Evolutionary conservation across 202 grass and related monocot genomes (phyloP).

Genomic region (Hordeum pubiflorum): DNA sequence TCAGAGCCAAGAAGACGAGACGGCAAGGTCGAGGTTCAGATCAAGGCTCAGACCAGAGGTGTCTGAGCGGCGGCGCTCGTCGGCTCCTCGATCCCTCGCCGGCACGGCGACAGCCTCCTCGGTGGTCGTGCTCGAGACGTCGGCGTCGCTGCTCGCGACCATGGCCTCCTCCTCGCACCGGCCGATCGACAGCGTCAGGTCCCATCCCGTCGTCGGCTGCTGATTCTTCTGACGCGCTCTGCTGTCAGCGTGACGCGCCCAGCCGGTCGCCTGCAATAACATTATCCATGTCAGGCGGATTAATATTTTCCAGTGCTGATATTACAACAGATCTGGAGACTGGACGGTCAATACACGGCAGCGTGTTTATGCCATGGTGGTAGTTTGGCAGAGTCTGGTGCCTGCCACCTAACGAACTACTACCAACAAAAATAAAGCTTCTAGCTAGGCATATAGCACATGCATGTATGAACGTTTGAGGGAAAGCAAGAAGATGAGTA

Average conservation of each 20-base stretch:
- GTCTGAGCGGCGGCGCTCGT: neutral
- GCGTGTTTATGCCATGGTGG: neutral
- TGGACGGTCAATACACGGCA: conserved; percentile 28
- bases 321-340: no score
- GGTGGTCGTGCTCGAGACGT: conserved; percentile 39
- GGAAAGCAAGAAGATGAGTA: neutral
- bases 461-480: neutral
- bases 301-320: conserved; percentile 1
- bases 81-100: neutral
- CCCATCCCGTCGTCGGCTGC: neutral
- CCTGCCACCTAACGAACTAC: conserved; percentile 26
- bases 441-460: neutral
- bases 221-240: neutral
- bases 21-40: conserved; percentile 53
- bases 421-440: conserved; percentile 4
- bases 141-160: conserved; percentile 17
- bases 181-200: conserved; percentile 44
- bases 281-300: neutral
- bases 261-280: conserved; percentile 1
- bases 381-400: conserved; percentile 18
- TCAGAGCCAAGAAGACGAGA: conserved; percentile 57
- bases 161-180: conserved; percentile 15
- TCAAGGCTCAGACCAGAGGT: neutral
- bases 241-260: neutral
- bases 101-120: conserved; percentile 14